Conservation (phyloP, 1,284 basidiomycete species). For the Puccinia horiana region DNA sequence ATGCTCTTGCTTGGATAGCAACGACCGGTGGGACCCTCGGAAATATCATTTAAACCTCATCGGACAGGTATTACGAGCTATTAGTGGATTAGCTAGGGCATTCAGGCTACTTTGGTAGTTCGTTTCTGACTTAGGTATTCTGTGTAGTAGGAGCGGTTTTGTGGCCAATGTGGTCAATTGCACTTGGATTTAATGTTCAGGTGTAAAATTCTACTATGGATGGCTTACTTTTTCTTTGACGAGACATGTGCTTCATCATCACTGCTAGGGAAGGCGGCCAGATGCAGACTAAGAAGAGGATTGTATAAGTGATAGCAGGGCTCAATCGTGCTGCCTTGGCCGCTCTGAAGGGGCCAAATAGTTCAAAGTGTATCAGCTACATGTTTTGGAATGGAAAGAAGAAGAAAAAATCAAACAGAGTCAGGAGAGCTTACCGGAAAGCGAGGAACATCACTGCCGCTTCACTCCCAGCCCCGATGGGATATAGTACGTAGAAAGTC, state of each 20-base stretch:
- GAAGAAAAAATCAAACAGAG: not conserved
- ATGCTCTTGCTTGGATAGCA: no score
- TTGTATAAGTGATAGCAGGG: not conserved
- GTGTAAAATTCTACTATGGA: not conserved
- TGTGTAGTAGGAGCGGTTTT: not conserved
- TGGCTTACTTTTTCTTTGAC: conserved; percentile 7
- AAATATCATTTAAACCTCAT: no score
- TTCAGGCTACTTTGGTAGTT: not conserved
- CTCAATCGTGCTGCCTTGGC: conserved; percentile 8
- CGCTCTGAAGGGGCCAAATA: not conserved
- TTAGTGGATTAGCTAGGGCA: not conserved
- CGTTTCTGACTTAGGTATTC: not conserved
- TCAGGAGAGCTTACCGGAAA: conserved; percentile 14
- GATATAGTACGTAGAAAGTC: conserved; percentile 88
- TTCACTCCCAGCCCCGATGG: conserved; percentile 85
- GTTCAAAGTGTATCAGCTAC: not conserved
- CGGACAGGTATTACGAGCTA: no score
- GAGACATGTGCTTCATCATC: conserved; percentile 23
- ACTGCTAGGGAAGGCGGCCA: conserved; percentile 16
- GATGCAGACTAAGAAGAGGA: not conserved
- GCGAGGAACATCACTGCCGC: conserved; percentile 73
- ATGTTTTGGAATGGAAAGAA: not conserved
- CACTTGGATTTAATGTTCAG: not conserved
- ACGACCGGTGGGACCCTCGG: no score
- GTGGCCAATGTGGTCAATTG: not conserved